Evolutionary conservation across 2,329 filamentous ascomycete species (phyloP).

Genomic region (Cercospora zeina): DNA sequence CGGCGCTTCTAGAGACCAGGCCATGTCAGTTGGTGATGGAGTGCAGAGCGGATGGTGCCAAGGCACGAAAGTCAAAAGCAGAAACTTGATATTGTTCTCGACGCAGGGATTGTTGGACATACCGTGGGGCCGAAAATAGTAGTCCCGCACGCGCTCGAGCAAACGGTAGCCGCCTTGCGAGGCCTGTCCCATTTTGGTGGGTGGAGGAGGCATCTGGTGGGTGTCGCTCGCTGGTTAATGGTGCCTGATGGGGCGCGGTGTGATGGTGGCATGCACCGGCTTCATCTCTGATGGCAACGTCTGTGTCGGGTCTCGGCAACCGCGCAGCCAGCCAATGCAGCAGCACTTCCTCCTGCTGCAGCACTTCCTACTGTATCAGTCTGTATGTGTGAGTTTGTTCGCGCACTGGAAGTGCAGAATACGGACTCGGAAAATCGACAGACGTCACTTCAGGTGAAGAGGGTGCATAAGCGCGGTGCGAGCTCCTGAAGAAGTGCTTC

Average conservation of each 20-base stretch:
- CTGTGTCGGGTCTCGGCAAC: slow-evolving; percentile 1
- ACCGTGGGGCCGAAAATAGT: slow-evolving; percentile 25
- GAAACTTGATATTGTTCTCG: slow-evolving; percentile 15
- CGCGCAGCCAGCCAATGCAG: neutral
- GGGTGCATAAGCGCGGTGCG: slow-evolving; percentile 10
- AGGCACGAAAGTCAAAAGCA: slow-evolving; percentile 11
- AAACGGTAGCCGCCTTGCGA: slow-evolving; percentile 21
- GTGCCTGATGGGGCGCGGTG: neutral
- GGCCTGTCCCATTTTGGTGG: slow-evolving; percentile 17
- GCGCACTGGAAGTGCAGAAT: neutral
- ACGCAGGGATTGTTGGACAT: slow-evolving; percentile 2
- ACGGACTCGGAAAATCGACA: slow-evolving; percentile 1
- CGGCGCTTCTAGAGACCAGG: slow-evolving; percentile 22
- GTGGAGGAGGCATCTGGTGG: slow-evolving; percentile 18
- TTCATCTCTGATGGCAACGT: slow-evolving; percentile 1
- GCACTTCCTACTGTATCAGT: neutral
- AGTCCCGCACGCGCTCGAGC: slow-evolving; percentile 21
- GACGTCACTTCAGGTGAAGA: slow-evolving; percentile 11
- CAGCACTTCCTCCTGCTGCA: neutral
- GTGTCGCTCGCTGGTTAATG: neutral
- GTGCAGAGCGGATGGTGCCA: neutral
- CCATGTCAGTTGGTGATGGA: slow-evolving; percentile 12
- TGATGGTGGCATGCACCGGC: neutral
- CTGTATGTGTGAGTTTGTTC: neutral
- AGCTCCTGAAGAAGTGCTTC: slow-evolving; percentile 10